Conservation (phyloP, 768 basidiomycete genomes). For the Saitozyma sp. region DNA sequence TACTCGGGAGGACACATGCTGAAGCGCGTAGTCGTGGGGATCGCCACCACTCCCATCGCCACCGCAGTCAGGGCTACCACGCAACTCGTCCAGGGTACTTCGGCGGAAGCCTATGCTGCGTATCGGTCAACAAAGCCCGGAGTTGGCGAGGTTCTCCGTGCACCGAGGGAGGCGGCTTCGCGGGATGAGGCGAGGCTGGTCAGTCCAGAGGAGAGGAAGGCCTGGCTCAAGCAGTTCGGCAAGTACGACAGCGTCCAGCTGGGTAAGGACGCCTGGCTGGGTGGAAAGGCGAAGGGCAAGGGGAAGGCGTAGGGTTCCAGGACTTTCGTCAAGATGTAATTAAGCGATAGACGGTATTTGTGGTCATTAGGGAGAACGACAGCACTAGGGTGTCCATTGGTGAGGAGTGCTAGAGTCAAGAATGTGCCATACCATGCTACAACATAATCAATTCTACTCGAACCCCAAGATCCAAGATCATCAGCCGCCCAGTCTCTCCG, state of each 20-base stretch:
- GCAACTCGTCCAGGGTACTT: background rate
- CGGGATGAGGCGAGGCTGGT: background rate
- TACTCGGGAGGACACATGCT: background rate
- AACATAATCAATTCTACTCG: background rate
- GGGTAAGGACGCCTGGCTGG: background rate
- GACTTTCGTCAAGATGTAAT: background rate
- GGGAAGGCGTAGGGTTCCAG: background rate
- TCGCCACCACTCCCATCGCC: background rate
- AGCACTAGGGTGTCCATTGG: too few relatives aligned
- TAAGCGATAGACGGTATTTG: background rate
- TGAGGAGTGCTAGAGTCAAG: too few relatives aligned
- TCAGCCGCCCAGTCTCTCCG: too few relatives aligned
- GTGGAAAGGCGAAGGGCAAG: background rate
- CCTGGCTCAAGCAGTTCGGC: background rate
- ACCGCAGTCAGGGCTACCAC: background rate
- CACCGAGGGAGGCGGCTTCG: background rate
- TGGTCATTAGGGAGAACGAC: background rate
- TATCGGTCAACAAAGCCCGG: background rate
- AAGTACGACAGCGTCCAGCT: background rate
- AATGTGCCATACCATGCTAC: background rate
- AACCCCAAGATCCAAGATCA: background rate
- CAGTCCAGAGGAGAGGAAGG: background rate
- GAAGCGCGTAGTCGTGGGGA: background rate
- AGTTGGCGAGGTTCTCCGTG: background rate
- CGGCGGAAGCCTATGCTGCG: background rate